Percentiles rank a stretch among this genome's conserved stretches.
Evolutionary conservation across 257 asterid genomes (phyloP).

Genomic region (Petrea volubilis): DNA sequence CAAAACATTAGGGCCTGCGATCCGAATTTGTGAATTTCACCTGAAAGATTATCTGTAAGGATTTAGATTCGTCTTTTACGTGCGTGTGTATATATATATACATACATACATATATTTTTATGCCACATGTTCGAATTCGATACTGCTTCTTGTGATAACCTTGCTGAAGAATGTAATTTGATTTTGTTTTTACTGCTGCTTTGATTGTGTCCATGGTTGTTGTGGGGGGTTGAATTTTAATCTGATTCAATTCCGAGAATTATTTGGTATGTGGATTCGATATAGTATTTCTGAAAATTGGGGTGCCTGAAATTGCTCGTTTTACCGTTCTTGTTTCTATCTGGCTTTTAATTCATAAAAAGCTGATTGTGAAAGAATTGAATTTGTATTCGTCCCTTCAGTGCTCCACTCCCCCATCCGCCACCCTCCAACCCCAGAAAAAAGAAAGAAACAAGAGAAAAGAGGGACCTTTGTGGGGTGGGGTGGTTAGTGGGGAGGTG

Average conservation of each 20-base stretch:
- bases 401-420: too few species aligned
- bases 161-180: background rate
- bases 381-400: background rate
- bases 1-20: constrained; percentile 38
- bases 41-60: constrained; percentile 21
- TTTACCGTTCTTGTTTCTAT: background rate
- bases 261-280: background rate
- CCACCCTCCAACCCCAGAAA: background rate
- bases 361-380: background rate
- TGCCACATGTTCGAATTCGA: background rate
- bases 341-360: background rate
- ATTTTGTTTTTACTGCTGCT: background rate
- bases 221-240: background rate
- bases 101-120: background rate
- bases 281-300: background rate
- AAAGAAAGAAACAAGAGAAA: background rate
- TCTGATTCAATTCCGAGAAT: background rate
- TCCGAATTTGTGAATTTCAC: constrained; percentile 22
- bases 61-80: background rate
- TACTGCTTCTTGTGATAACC: background rate
- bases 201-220: background rate
- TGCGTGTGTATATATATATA: background rate
- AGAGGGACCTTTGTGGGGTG: background rate
- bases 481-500: background rate
- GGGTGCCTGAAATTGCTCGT: background rate